These are phyloP conservation scores for Talaromyces adpressus DNA, from an alignment of 495 filamentous ascomycete genomes.

Conservation along the genomic window DNA sequence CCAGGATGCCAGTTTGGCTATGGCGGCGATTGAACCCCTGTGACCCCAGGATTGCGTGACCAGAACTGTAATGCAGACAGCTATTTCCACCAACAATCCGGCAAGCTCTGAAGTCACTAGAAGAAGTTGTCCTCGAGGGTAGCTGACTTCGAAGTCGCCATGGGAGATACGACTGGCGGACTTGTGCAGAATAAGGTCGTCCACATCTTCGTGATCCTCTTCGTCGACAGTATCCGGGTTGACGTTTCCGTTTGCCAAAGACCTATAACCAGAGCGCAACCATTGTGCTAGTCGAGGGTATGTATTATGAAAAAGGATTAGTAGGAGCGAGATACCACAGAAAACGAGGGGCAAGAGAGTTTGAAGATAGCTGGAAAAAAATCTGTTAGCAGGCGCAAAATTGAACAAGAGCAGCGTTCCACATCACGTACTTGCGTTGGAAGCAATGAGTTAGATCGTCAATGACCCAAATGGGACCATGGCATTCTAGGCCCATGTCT, in stretches of 20 bases:
- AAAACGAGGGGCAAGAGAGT: constrained; percentile 71
- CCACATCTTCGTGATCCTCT: constrained; percentile 58
- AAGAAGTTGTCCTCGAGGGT: constrained; percentile 63
- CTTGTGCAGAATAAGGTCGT: constrained; percentile 55
- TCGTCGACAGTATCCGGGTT: constrained; percentile 40
- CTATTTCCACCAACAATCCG: constrained; percentile 64
- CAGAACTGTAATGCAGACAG: constrained; percentile 56
- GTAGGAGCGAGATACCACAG: constrained; percentile 61
- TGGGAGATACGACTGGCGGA: constrained; percentile 54
- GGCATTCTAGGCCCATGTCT: constrained; percentile 68
- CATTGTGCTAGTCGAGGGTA: constrained; percentile 27
- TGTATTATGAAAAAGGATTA: constrained; percentile 46
- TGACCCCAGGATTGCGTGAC: constrained; percentile 47
- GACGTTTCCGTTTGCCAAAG: constrained; percentile 30
- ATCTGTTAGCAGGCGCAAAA: constrained; percentile 12
- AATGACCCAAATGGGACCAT: constrained; percentile 71
- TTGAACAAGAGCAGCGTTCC: not conserved
- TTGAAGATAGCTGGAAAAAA: constrained; percentile 66
- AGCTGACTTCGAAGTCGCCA: constrained; percentile 67
- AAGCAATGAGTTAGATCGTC: constrained; percentile 91
- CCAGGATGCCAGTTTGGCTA: constrained; percentile 66
- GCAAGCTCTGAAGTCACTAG: constrained; percentile 66
- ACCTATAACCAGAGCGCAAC: constrained; percentile 7
- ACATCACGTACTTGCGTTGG: constrained; percentile 66
- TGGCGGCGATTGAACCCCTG: constrained; percentile 51